These are phyloP conservation scores for Barbarea vulgaris DNA, from an alignment of 345 rosid genomes.

Conservation along the genomic window DNA sequence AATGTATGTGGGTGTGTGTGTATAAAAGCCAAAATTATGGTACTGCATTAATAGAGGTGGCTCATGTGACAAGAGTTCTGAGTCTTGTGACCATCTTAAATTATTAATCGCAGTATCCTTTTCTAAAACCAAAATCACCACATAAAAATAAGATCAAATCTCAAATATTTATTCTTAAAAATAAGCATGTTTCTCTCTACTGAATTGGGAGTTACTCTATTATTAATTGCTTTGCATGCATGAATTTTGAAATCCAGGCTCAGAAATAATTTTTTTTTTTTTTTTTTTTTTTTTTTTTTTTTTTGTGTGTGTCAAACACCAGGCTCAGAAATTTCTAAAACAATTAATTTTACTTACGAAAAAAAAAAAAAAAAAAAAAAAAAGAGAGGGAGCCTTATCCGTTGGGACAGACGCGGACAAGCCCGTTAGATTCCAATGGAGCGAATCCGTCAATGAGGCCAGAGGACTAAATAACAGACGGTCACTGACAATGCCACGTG, in stretches of 20 bases:
- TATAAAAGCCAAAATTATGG: conserved; percentile 27
- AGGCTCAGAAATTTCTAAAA: not conserved
- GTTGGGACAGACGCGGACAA: conserved; percentile 20
- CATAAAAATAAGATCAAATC: not conserved
- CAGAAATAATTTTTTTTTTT: too few relatives aligned
- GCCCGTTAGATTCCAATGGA: conserved; percentile 37
- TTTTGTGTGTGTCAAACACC: too few relatives aligned
- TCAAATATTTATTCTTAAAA: not conserved
- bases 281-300: too few relatives aligned
- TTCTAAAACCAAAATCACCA: not conserved
- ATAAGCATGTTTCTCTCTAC: not conserved
- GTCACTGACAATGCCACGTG: conserved; percentile 37
- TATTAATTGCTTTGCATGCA: conserved; percentile 15
- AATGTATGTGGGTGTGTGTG: not conserved
- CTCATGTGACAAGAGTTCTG: conserved; percentile 29
- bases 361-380: not conserved
- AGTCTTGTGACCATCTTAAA: conserved; percentile 25
- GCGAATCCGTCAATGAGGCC: conserved; percentile 35
- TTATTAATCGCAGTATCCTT: conserved; percentile 7
- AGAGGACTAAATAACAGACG: conserved; percentile 33
- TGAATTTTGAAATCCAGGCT: not conserved
- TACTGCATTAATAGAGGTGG: conserved; percentile 31
- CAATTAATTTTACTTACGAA: not conserved
- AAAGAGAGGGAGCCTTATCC: conserved; percentile 27
- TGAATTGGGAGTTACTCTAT: not conserved